Evolutionary conservation across 176 grass and related monocot genomes (phyloP), one percentile per base, ranked within the genome.

Genomic region (Canna indica): DNA sequence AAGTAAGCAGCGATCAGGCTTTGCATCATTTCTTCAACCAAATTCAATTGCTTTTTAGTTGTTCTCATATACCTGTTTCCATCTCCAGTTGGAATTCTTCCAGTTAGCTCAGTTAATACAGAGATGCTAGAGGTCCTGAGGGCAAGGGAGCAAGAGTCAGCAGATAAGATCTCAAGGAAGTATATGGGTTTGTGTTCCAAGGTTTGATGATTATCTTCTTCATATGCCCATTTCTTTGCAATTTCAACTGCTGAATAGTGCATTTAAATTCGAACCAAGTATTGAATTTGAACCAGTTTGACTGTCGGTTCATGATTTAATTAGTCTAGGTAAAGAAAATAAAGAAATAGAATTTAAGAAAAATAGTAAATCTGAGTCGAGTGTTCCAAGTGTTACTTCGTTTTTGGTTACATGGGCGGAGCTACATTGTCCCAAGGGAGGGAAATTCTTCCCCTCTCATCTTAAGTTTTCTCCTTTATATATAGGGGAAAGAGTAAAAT

Each of bases 151-250:
- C 59, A 31, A 32, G 30, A 72, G 17, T 22, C 29, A 36, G 70
- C 33, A 9, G 46, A 72, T 25, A 72, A 72, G 30, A 17, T 56
- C 45, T 57, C 34, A 32, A 34, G 16, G 29, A 72, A 52, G 50
- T 72, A 72, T 45, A 35, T 56, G 45, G 70, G 28, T n/a, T 36
- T 72, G 14, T 56, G 47, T 36, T 36, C 28, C 16, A 53, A 72
- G 31, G 70, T 72, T 36, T 72, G 70, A n/a, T 13, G 20, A 11
- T 44, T 4, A 42, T 32, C 65, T 64, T 64, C 60, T 45, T 68
- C 24, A 45, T 18, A 27, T 28, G 24, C 11, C 15, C 15, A 4
- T 64, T 34, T 15, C 27, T 64, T 34, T 15, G 30, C 60, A 17
- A 32, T 64, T 30, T 64, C 27, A 35, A 11, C 14, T 64, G 60